Percentiles rank a stretch among this genome's conserved stretches.
Conservation (phyloP, 2,329 filamentous ascomycete species). For the Microcyclospora tardicrescens region DNA sequence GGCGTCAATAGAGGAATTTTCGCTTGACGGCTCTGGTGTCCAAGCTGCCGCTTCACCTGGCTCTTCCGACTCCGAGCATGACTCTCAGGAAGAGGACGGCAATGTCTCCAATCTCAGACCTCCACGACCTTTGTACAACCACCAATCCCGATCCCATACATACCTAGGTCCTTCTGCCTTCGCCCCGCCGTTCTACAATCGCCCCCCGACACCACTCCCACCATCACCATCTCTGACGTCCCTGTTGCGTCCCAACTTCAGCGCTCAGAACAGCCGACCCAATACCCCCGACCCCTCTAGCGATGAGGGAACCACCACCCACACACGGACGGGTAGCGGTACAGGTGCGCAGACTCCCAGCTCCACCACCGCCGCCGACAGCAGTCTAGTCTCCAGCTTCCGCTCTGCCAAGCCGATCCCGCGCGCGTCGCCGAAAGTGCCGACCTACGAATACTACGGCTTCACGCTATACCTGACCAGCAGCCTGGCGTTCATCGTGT, state of each 20-base stretch:
- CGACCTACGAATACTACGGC: slow-evolving; percentile 99
- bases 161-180: slow-evolving; percentile 36
- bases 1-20: slow-evolving; percentile 27
- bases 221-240: slow-evolving; percentile 88
- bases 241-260: slow-evolving; percentile 61
- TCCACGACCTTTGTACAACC: slow-evolving; percentile 30
- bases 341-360: slow-evolving; percentile 33
- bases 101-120: slow-evolving; percentile 16
- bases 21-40: slow-evolving; percentile 17
- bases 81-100: slow-evolving; percentile 17
- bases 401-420: slow-evolving; percentile 52
- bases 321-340: slow-evolving; percentile 9
- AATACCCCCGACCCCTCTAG: slow-evolving; percentile 88
- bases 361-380: slow-evolving; percentile 39
- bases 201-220: slow-evolving; percentile 86
- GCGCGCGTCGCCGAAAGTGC: slow-evolving; percentile 78
- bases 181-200: slow-evolving; percentile 86
- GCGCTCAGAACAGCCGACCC: slow-evolving; percentile 61
- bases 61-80: slow-evolving; percentile 18
- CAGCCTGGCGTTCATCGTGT: slow-evolving; percentile 62
- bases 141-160: slow-evolving; percentile 31
- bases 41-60: slow-evolving; percentile 15
- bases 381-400: slow-evolving; percentile 42
- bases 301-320: slow-evolving; percentile 44
- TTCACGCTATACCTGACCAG: slow-evolving; percentile 93